Evolutionary conservation across 345 rosid genomes (phyloP).

Genomic region (Eutrema japonicum): DNA sequence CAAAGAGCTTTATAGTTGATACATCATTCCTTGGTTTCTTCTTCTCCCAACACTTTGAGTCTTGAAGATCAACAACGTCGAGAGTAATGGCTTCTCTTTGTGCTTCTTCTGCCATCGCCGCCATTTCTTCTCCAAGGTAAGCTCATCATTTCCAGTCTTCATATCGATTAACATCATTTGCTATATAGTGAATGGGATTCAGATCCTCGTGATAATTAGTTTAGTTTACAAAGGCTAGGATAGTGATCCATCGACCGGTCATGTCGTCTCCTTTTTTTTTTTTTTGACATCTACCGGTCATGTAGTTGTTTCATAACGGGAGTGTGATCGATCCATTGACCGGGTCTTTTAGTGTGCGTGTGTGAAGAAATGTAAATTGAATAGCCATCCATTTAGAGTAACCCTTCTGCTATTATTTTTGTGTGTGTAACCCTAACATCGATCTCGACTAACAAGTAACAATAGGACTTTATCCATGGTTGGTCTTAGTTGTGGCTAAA

Average conservation of each 20-base stretch:
- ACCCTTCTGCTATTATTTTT: not conserved
- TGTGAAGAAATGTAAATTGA: not conserved
- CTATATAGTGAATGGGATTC: not conserved
- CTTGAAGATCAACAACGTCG: constrained; percentile 40
- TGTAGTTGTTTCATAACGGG: too few species aligned
- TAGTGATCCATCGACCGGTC: constrained; percentile 1
- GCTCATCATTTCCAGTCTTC: constrained; percentile 33
- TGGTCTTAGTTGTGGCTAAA: not conserved
- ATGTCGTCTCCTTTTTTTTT: too few species aligned
- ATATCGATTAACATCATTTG: not conserved
- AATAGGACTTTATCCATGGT: not conserved
- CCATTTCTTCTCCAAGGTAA: constrained; percentile 75
- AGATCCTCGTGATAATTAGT: not conserved
- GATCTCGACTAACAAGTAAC: not conserved
- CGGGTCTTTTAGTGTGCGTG: not conserved
- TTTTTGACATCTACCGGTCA: too few species aligned
- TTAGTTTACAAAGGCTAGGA: not conserved
- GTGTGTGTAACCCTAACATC: not conserved
- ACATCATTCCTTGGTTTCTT: constrained; percentile 27
- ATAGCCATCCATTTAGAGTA: not conserved
- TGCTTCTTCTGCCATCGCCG: constrained; percentile 88
- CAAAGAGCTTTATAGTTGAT: constrained; percentile 30
- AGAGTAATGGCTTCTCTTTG: constrained; percentile 79
- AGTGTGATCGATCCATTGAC: constrained; percentile 24
- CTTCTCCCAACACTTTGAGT: constrained; percentile 36